Base-by-base conservation (phyloP, 2,329 filamentous ascomycete genomes). In the Aquanectria penicillioides region DNA sequence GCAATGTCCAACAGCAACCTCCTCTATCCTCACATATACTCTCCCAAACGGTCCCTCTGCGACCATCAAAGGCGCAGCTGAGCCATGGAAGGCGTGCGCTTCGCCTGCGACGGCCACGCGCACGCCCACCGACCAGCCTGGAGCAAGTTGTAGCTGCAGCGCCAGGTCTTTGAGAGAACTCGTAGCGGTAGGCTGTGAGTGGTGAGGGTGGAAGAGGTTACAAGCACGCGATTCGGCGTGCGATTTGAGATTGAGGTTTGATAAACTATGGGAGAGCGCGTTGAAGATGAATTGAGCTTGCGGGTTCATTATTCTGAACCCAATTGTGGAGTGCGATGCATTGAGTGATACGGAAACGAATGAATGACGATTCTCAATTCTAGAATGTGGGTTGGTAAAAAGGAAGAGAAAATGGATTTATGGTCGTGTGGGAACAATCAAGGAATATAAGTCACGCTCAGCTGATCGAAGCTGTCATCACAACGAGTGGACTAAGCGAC, bases 251-350 rank as follows among this genome's bases (percentile, higher is more conserved):
- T 5, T 37, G 18, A 48, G 44, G 7, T 36, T 15, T 20, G 22
- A 37, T 7, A 51, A 25, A 25, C 31, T 6, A 13, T 23, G 18
- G 10, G 48, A 51, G 18, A 33, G 18, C 3, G 26, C 28, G 13
- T 41, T 18, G 18, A 33, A 23, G 6, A 20, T 29, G n/a, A 17
- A 12, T 25, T 51, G 48, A 13, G 11, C n/a, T 17, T 51, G 48
- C 15, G 5, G 18, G 36, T 38, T 51, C 48, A 41, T 51, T 17
- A 33, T 41, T 18, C 33, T 8, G 36, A 41, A 51, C 48, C 34
- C n/a, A 7, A 18, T 20, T 12, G 25, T 20, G n/a, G n/a, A 41
- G 43, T 11, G 4, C 6, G 13, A 22, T 9, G 13, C 17, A 50
- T 31, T 34, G 25, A 41, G 26, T 28, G 17, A 15, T 22, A 12